Evolutionary conservation across 169 alveolate genomes (phyloP).

Genomic region (Eimeria brunetti): DNA sequence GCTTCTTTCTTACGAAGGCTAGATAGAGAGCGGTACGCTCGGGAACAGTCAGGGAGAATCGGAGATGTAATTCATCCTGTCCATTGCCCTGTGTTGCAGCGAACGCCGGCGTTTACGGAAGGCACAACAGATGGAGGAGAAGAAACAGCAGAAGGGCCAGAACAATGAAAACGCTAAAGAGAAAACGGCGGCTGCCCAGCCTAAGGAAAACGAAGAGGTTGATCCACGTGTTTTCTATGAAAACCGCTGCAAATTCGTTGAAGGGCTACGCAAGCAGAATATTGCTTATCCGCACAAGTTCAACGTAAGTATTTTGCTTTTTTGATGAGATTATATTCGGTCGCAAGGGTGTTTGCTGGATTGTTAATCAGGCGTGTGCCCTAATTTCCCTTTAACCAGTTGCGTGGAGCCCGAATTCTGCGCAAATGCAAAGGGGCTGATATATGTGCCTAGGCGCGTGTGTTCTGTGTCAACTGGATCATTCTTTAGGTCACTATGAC

Average conservation of each 20-base stretch:
- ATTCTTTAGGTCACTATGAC: slow-evolving; percentile 26
- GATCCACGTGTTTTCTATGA: slow-evolving; percentile 86
- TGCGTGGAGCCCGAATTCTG: background rate
- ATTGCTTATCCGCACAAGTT: slow-evolving; percentile 59
- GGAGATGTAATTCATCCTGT: background rate
- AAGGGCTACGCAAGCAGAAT: slow-evolving; percentile 44
- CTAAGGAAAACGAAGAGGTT: slow-evolving; percentile 77
- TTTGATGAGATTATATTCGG: background rate
- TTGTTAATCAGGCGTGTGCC: background rate
- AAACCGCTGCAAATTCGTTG: slow-evolving; percentile 83
- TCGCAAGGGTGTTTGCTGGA: background rate
- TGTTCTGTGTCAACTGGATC: background rate
- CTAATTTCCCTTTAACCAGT: background rate
- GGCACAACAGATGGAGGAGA: slow-evolving; percentile 54
- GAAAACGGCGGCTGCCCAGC: background rate
- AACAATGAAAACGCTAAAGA: background rate
- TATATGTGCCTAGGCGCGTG: background rate
- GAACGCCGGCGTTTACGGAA: slow-evolving; percentile 59
- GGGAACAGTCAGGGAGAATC: background rate
- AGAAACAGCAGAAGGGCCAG: slow-evolving; percentile 40
- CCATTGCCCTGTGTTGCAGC: slow-evolving; percentile 3
- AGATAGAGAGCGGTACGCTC: background rate
- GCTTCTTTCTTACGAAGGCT: background rate
- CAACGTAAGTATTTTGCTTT: background rate
- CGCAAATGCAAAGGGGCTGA: background rate